phyloP scores from a whole-genome alignment of 2,329 filamentous ascomycete species.

The Colletotrichum plurivorum region DNA sequence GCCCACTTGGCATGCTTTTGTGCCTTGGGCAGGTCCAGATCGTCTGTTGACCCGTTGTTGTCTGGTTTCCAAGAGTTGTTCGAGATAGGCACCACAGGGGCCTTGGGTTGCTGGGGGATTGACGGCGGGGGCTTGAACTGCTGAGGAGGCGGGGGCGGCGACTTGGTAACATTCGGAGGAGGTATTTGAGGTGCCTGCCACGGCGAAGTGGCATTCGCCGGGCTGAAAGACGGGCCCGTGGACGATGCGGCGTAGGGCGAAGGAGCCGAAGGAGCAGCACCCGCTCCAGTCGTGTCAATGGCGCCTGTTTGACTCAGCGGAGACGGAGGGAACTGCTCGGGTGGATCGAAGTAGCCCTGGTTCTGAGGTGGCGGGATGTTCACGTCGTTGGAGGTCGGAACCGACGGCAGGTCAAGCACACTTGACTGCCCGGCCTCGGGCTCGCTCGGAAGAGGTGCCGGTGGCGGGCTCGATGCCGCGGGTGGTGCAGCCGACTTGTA shows the following conservation, averaged over 20 bases:
- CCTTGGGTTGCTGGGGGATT: conserved; percentile 25
- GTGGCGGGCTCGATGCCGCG: conserved; percentile 44
- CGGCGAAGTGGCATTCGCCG: conserved; percentile 15
- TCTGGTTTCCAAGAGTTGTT: conserved; percentile 41
- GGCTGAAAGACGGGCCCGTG: conserved; percentile 34
- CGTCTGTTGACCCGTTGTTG: conserved; percentile 32
- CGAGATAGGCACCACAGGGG: conserved; percentile 12
- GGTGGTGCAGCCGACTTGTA: conserved; percentile 44
- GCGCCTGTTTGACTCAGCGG: conserved; percentile 51
- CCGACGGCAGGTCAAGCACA: conserved; percentile 37
- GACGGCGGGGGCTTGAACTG: conserved; percentile 43
- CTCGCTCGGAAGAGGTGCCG: conserved; percentile 45
- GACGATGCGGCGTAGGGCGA: conserved; percentile 34
- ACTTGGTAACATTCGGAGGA: background rate
- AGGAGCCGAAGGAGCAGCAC: conserved; percentile 17
- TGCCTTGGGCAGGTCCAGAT: conserved; percentile 79
- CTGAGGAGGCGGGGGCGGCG: conserved; percentile 40
- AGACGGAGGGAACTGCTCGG: conserved; percentile 52
- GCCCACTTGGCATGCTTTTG: conserved; percentile 98
- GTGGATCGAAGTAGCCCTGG: conserved; percentile 53
- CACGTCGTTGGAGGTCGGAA: conserved; percentile 22
- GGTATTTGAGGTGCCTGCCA: conserved; percentile 33
- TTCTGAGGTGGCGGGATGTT: conserved; percentile 39
- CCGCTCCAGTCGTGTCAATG: conserved; percentile 45
- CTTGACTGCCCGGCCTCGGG: conserved; percentile 27